Evolutionary conservation across 2,329 filamentous ascomycete genomes (phyloP), one percentile per base, ranked within the genome.

Genomic region (Phialocephala subalpina): DNA sequence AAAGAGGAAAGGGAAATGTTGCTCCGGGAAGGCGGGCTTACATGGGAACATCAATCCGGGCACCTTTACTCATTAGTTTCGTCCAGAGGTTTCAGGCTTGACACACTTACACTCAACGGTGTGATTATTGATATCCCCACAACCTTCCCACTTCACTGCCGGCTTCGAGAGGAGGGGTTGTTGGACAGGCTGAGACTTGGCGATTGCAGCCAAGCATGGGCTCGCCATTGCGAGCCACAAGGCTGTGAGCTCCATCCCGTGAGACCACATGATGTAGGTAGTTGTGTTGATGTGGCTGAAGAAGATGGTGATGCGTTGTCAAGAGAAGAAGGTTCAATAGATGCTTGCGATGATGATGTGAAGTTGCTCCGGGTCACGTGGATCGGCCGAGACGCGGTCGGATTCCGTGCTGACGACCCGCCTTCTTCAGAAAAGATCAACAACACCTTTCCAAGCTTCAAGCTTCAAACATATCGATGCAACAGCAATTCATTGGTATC

Each of bases 11-110:
- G n/a, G n/a, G n/a, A n/a, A n/a, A n/a, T n/a, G n/a, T n/a, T n/a
- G n/a, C n/a, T n/a, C n/a, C n/a, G n/a, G n/a, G n/a, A n/a, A n/a
- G n/a, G n/a, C n/a, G n/a, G n/a, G n/a, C n/a, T n/a, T n/a, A n/a
- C 74, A 84, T 79, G 0, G 82, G 82, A 6, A 84, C 82, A 2
- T 79, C 65, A 35, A 67, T 55, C 18, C 65, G 58, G 22, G 62
- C 38, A 22, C 65, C 65, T 67, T 38, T 53, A n/a, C 22, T 29
- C 14, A 35, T 66, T 27, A 64, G 38, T 35, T 14, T 14, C 6
- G 16, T 22, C 49, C 55, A 38, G n/a, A 22, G 5, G 7, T 25
- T 59, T n/a, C 33, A n/a, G 6, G 18, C 18, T 9, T 36, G 35
- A 59, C 6, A 25, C 16, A 22, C 62, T 57, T 62, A 62, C 67